Percentiles rank a stretch among this genome's conserved stretches.
Evolutionary conservation across 192 early-diverging fungal genomes (phyloP).

Genomic region (Coemansia umbellata): DNA sequence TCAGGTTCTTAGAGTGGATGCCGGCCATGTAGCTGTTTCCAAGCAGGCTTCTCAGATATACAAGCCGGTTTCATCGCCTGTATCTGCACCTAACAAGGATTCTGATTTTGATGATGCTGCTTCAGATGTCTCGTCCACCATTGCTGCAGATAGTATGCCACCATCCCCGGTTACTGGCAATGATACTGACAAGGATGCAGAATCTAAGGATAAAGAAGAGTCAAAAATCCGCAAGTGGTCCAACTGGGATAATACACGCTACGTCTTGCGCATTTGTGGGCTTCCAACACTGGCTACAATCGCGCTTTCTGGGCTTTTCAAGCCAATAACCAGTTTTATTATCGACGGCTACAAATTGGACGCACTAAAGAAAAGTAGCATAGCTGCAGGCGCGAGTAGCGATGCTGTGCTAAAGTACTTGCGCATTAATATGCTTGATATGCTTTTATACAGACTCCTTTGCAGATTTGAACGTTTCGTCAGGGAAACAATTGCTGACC

Average conservation of each 20-base stretch:
- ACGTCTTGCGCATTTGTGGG: slow-evolving; percentile 16
- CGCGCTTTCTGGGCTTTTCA: slow-evolving; percentile 12
- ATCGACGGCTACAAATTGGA: slow-evolving; percentile 21
- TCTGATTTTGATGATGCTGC: not conserved
- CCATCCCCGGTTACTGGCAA: not conserved
- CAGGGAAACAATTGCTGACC: not conserved
- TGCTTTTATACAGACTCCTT: not conserved
- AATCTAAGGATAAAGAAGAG: not conserved
- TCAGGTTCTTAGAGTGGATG: slow-evolving; percentile 15
- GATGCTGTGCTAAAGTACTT: slow-evolving; percentile 16
- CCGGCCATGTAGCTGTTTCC: slow-evolving; percentile 25
- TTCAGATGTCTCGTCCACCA: slow-evolving; percentile 1
- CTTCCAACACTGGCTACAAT: slow-evolving; percentile 8
- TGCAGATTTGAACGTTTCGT: not conserved
- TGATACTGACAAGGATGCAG: not conserved
- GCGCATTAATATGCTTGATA: slow-evolving; percentile 17
- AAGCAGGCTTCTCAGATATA: slow-evolving; percentile 41
- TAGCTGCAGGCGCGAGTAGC: slow-evolving; percentile 3
- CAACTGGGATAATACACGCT: slow-evolving; percentile 19
- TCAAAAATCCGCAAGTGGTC: slow-evolving; percentile 17
- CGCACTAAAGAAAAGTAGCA: slow-evolving; percentile 2
- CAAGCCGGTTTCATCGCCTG: slow-evolving; percentile 12
- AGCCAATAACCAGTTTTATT: slow-evolving; percentile 13
- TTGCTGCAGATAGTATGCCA: not conserved
- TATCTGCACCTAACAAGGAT: not conserved